phyloP scores from a whole-genome alignment of 2,329 filamentous ascomycete genomes.

The Rhynchosporium agropyri region DNA sequence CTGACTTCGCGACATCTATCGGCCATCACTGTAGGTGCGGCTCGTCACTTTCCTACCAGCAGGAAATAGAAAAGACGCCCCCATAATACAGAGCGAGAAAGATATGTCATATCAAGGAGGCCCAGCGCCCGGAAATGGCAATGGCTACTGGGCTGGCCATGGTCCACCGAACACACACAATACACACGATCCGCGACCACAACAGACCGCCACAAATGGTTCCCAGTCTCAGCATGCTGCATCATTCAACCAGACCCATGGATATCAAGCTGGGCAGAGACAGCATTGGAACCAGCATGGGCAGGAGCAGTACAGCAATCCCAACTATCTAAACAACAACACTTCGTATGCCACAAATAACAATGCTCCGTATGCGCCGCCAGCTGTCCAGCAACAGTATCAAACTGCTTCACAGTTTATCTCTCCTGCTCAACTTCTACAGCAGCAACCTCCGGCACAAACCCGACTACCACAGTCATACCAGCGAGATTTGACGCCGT shows the following conservation, averaged over 20 bases:
- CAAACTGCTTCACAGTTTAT: constrained; percentile 31
- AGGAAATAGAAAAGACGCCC: background rate
- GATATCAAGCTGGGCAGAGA: background rate
- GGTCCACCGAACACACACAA: constrained; percentile 24
- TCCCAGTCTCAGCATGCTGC: constrained; percentile 21
- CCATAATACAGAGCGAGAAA: background rate
- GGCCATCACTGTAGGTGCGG: too few relatives aligned
- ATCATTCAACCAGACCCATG: constrained; percentile 10
- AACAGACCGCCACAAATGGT: constrained; percentile 18
- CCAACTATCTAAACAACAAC: constrained; percentile 26
- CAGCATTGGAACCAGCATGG: constrained; percentile 29
- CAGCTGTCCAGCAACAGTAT: constrained; percentile 20
- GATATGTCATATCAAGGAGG: constrained; percentile 39
- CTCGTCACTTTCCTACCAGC: background rate
- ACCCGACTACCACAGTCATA: constrained; percentile 26
- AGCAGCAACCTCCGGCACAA: constrained; percentile 30
- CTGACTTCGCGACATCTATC: too few relatives aligned
- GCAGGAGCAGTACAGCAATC: constrained; percentile 27
- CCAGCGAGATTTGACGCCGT: constrained; percentile 23
- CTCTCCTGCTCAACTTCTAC: constrained; percentile 42
- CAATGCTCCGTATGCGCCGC: constrained; percentile 13
- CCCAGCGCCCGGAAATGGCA: constrained; percentile 29
- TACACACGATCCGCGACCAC: constrained; percentile 25
- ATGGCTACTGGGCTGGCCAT: constrained; percentile 35
- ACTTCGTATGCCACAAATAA: background rate